Percentiles rank a stretch among this genome's conserved stretches.
These are phyloP conservation scores for Chaetomium sp. DNA, from an alignment of 2,329 filamentous ascomycete species.

Conservation along the genomic window DNA sequence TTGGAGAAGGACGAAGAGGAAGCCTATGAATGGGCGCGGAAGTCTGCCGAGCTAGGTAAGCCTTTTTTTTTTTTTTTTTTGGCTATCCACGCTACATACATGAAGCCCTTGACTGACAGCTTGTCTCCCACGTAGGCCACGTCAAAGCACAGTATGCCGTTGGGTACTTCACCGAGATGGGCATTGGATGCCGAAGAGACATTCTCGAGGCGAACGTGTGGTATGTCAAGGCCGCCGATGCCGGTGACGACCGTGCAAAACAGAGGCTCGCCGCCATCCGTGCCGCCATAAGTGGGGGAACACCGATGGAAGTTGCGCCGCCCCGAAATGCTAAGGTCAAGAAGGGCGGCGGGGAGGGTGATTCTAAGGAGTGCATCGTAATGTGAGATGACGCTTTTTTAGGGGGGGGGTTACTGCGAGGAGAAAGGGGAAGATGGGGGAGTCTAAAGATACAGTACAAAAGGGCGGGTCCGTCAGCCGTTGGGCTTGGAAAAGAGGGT, in stretches of 20 bases:
- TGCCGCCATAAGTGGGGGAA: conserved; percentile 63
- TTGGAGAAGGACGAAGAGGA: conserved; percentile 93
- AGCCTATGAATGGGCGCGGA: conserved; percentile 91
- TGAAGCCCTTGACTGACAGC: background rate
- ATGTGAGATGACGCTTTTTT: conserved; percentile 38
- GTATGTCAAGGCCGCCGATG: conserved; percentile 93
- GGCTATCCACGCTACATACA: background rate
- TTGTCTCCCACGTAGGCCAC: conserved; percentile 40
- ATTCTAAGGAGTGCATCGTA: conserved; percentile 52
- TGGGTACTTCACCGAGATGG: conserved; percentile 97
- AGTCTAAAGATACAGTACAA: background rate
- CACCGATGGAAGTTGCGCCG: conserved; percentile 51
- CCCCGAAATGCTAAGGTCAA: conserved; percentile 45
- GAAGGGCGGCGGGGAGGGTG: conserved; percentile 38
- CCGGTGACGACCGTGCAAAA: conserved; percentile 83
- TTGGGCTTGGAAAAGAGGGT: too few relatives aligned
- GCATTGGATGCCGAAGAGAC: conserved; percentile 89
- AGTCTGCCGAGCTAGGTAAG: conserved; percentile 79
- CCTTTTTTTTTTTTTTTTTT: conserved; percentile 17
- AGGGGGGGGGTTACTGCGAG: background rate
- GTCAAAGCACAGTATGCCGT: conserved; percentile 85
- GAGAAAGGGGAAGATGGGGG: conserved; percentile 1
- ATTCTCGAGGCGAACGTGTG: conserved; percentile 96
- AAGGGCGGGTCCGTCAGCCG: too few relatives aligned
- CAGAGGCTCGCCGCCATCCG: conserved; percentile 81